These are phyloP conservation scores for Exophiala bonariae DNA, from an alignment of 2,329 filamentous ascomycete species.

Conservation along the genomic window DNA sequence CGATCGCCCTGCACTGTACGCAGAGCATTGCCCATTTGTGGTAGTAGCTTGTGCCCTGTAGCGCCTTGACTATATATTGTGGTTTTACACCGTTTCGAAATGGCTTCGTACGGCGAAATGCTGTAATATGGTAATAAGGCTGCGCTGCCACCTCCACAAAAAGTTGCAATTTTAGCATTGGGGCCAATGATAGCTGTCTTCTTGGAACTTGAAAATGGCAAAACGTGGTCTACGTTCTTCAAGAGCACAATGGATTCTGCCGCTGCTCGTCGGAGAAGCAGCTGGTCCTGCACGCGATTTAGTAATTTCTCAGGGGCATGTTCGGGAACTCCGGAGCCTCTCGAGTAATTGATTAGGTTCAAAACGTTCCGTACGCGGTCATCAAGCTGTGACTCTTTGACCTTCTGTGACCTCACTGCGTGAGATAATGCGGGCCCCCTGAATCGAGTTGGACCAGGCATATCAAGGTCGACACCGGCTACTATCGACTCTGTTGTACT, in stretches of 20 bases:
- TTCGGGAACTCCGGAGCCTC: constrained; percentile 2
- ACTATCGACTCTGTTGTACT: constrained; percentile 12
- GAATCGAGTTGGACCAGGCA: constrained; percentile 27
- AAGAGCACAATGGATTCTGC: constrained; percentile 70
- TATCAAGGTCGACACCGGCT: constrained; percentile 31
- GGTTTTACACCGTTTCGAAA: constrained; percentile 16
- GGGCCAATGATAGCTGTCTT: constrained; percentile 53
- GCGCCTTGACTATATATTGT: background rate
- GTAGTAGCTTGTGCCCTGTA: background rate
- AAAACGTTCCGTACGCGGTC: constrained; percentile 34
- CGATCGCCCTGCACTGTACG: too few species aligned
- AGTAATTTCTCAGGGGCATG: constrained; percentile 46
- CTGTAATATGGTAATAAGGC: constrained; percentile 47
- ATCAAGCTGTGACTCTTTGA: constrained; percentile 28
- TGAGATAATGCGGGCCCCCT: constrained; percentile 34
- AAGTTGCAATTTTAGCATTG: constrained; percentile 47
- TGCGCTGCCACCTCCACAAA: constrained; percentile 65
- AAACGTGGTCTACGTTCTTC: constrained; percentile 65
- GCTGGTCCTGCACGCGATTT: constrained; percentile 61
- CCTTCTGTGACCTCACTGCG: constrained; percentile 29
- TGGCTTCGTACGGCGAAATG: constrained; percentile 43
- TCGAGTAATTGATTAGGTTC: constrained; percentile 31
- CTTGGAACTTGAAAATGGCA: constrained; percentile 51
- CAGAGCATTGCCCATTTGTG: constrained; percentile 35
- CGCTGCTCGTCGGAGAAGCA: constrained; percentile 66